Evolutionary conservation across 2,329 filamentous ascomycete genomes (phyloP).

Genomic region (Leptographium flavum): DNA sequence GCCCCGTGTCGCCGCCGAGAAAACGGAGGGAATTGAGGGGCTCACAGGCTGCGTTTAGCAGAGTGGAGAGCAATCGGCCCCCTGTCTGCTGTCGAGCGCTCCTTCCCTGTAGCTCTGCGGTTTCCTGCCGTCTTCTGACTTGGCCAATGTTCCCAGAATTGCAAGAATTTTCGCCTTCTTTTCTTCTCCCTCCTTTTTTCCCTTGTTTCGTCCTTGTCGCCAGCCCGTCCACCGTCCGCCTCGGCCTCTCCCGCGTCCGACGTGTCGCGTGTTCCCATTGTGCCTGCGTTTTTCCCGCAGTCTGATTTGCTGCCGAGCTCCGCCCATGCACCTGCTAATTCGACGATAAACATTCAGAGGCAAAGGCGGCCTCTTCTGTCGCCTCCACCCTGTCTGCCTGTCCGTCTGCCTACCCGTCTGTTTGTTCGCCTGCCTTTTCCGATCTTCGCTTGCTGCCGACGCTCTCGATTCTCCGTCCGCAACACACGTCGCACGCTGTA

Average conservation of each 20-base stretch:
- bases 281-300: background rate
- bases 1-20: background rate
- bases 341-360: background rate
- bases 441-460: background rate
- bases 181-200: background rate
- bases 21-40: background rate
- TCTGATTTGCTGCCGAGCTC: slow-evolving; percentile 1
- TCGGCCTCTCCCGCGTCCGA: background rate
- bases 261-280: background rate
- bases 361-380: background rate
- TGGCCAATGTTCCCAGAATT: background rate
- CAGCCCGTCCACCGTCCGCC: background rate
- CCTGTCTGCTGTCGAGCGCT: background rate
- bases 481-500: background rate
- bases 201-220: background rate
- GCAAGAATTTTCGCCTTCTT: background rate
- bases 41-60: background rate
- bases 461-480: background rate
- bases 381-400: background rate
- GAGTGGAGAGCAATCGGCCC: background rate
- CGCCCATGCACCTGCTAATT: background rate
- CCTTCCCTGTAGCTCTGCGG: background rate
- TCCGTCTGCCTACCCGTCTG: no score
- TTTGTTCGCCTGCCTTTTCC: background rate
- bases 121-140: background rate